phyloP scores from a whole-genome alignment of 2,329 filamentous ascomycete genomes.

The Spiromastix sp. region DNA sequence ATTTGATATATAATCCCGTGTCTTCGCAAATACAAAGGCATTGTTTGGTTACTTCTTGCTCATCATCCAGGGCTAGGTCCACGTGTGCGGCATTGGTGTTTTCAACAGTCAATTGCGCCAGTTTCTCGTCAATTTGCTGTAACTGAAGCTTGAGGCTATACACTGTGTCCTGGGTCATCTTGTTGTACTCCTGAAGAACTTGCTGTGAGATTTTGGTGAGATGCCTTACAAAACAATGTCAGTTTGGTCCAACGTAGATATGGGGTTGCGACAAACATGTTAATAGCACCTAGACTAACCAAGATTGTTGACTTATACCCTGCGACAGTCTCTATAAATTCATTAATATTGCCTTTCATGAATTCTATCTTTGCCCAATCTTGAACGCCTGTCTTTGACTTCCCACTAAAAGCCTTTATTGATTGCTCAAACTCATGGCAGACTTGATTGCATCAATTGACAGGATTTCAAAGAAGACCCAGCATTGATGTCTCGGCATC shows the following conservation, averaged over 20 bases:
- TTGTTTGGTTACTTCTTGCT: slow-evolving; percentile 27
- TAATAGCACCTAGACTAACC: slow-evolving; percentile 27
- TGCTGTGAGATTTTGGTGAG: slow-evolving; percentile 21
- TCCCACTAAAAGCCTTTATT: slow-evolving; percentile 26
- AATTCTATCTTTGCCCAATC: slow-evolving; percentile 35
- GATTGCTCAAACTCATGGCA: slow-evolving; percentile 28
- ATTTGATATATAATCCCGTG: slow-evolving; percentile 25
- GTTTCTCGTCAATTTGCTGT: slow-evolving; percentile 27
- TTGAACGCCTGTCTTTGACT: slow-evolving; percentile 24
- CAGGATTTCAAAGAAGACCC: slow-evolving; percentile 25
- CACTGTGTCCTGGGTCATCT: slow-evolving; percentile 28
- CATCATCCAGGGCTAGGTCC: slow-evolving; percentile 25
- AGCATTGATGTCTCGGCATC: slow-evolving; percentile 18
- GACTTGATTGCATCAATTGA: slow-evolving; percentile 26
- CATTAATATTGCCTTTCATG: slow-evolving; percentile 30
- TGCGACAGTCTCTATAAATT: slow-evolving; percentile 29
- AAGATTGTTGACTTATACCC: slow-evolving; percentile 33
- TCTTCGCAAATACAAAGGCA: slow-evolving; percentile 32
- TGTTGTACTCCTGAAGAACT: slow-evolving; percentile 27
- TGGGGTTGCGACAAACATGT: slow-evolving; percentile 20
- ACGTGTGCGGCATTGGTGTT: slow-evolving; percentile 11
- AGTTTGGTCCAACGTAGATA: slow-evolving; percentile 11
- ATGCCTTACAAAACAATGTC: slow-evolving; percentile 19
- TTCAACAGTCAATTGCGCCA: slow-evolving; percentile 14
- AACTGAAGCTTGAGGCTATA: slow-evolving; percentile 27